Conservation (phyloP, 139 green algal species). For the Pleodorina starrii region DNA sequence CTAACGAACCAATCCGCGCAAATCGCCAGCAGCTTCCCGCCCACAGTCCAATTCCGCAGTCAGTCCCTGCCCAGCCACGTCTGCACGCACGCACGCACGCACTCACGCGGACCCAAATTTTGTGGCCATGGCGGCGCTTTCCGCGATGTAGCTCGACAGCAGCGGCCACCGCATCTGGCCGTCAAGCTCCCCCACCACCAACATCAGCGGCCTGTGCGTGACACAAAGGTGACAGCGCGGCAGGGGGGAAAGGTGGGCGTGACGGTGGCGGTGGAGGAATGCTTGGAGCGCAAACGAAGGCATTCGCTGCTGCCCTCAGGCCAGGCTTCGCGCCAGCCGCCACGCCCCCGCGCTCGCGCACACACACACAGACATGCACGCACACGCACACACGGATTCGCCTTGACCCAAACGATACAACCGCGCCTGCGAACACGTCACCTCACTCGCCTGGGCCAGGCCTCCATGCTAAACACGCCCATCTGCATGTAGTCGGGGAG, state of each 20-base stretch:
- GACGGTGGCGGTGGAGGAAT: background rate
- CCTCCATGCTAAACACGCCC: constrained; percentile 39
- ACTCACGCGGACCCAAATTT: constrained; percentile 7
- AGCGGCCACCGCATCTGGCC: constrained; percentile 29
- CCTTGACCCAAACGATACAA: background rate
- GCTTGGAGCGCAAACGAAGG: background rate
- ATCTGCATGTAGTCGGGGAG: background rate
- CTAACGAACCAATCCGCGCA: too few species aligned
- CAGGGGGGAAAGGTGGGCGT: background rate
- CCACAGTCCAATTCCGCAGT: too few species aligned
- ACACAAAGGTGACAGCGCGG: background rate
- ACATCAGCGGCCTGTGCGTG: constrained; percentile 6
- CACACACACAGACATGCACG: background rate
- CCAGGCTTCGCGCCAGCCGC: background rate
- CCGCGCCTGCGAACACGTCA: background rate
- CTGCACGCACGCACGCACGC: background rate
- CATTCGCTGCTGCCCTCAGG: background rate
- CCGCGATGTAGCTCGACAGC: background rate
- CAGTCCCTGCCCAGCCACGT: too few species aligned
- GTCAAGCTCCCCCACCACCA: constrained; percentile 4
- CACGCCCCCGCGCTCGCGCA: background rate
- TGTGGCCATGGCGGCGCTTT: constrained; percentile 18
- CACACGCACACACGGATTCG: background rate
- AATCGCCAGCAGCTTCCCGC: too few species aligned
- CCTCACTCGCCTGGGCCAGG: constrained; percentile 28